Evolutionary conservation across 352 stramenopile genomes (phyloP).

Genomic region (Elongisporangium undulatum): DNA sequence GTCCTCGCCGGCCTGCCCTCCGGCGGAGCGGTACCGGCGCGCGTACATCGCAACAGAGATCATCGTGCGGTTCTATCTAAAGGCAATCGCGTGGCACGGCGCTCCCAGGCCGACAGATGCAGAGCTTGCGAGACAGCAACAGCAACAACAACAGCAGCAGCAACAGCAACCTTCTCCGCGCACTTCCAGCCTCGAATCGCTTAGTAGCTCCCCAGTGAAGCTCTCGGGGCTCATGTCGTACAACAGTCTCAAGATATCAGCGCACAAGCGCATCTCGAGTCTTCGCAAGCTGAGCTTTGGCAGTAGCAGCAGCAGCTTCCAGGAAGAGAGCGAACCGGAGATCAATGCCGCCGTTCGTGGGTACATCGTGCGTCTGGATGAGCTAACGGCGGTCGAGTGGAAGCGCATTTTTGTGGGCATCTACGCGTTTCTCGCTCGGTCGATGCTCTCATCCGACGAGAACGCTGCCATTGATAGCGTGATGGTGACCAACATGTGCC

Average conservation of each 20-base stretch:
- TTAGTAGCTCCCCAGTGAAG: background rate
- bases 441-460: conserved; percentile 10
- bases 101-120: conserved; percentile 23
- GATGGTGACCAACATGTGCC: conserved; percentile 64
- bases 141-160: conserved; percentile 1
- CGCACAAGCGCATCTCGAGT: background rate
- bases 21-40: conserved; percentile 46
- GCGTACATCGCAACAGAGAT: conserved; percentile 67
- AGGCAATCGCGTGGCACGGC: conserved; percentile 68
- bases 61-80: conserved; percentile 70
- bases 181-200: background rate
- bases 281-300: background rate
- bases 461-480: conserved; percentile 37
- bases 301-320: conserved; percentile 26
- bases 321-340: conserved; percentile 15
- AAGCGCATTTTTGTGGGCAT: conserved; percentile 65
- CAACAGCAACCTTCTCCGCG: background rate
- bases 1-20: background rate
- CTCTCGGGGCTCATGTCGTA: background rate
- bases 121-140: conserved; percentile 5
- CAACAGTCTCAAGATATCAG: background rate
- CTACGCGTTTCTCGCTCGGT: conserved; percentile 47
- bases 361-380: conserved; percentile 60
- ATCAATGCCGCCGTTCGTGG: conserved; percentile 38
- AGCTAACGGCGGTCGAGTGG: conserved; percentile 61